Evolutionary conservation across 2,329 filamentous ascomycete species (phyloP), one percentile per base, ranked within the genome.

Genomic region (Xylariaceae sp.): DNA sequence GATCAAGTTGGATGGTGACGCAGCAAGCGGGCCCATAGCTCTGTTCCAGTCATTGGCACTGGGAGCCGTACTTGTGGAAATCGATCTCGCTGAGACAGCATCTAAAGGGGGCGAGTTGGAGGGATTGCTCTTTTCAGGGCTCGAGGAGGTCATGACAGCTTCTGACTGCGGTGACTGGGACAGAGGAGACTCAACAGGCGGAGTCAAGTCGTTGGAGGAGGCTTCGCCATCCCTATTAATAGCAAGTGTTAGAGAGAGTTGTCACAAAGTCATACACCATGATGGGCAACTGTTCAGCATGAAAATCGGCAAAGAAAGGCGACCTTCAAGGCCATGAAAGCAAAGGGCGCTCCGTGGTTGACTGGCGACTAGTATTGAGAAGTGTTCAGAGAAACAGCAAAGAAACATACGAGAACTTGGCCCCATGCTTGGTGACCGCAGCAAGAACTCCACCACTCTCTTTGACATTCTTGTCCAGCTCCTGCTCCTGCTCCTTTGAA

Each of bases 401-500:
- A 23, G 34, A 35, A 52, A 70, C 71, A 17, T 69, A 73, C 71
- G 70, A 48, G 62, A 72, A 68, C 64, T 70, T 72, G 60, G 70
- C 70, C 59, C 67, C 69, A 66, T 73, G 69, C 65, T 64, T 73
- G n/a, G 71, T 73, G 68, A 73, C 70, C 70, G 71, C 71, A 42
- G 70, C 70, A 50, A 72, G 65, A 60, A 73, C 70, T 51, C 71
- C 71, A 64, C 71, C 71, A 62, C 62, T 66, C 56, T 73, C 71
- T 71, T 71, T 73, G 58, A 59, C 70, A 71, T 73, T 67, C 62
- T 69, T 72, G 39, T 72, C 70, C 68, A 72, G 71, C 65, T 73
- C 72, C 71, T 70, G 72, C 66, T 72, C 70, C 68, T 72, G 71
- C 65, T 73, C 72, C 71, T 71, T 73, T 66, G 69, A 66, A 65